Conservation (phyloP, 805 yeast species). For the Candida bentonensis region DNA sequence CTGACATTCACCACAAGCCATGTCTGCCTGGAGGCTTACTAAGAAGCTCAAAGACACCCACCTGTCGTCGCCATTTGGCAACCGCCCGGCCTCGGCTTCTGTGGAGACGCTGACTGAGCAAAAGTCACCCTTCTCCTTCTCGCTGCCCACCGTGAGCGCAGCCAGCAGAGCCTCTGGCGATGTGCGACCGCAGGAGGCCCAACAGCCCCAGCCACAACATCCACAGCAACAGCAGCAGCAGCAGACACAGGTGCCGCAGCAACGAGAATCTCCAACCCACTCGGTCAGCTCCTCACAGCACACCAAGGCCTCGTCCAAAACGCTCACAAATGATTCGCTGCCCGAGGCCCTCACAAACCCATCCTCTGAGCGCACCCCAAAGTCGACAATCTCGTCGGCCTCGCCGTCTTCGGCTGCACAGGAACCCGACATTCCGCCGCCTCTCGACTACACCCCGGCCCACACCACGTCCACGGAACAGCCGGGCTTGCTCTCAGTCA, state of each 20-base stretch:
- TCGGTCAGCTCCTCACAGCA: not conserved
- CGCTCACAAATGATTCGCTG: not conserved
- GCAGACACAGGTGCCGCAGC: too few relatives aligned
- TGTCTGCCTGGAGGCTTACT: slow-evolving; percentile 31
- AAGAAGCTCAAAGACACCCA: slow-evolving; percentile 31
- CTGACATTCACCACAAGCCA: too few relatives aligned
- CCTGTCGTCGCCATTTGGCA: slow-evolving; percentile 16
- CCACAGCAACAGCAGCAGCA: not conserved
- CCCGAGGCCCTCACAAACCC: not conserved
- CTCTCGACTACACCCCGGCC: not conserved
- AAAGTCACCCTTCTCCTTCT: slow-evolving; percentile 1
- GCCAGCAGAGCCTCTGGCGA: not conserved
- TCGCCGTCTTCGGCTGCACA: not conserved
- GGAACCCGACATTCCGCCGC: not conserved
- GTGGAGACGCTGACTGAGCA: slow-evolving; percentile 1
- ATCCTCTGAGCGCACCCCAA: not conserved
- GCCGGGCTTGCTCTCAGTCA: slow-evolving; percentile 68
- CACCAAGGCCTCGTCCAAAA: not conserved
- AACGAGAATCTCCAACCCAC: not conserved
- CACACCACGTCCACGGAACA: slow-evolving; percentile 16
- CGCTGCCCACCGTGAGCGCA: not conserved
- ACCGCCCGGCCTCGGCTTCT: slow-evolving; percentile 14
- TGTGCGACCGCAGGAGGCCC: not conserved
- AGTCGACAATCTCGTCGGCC: not conserved
- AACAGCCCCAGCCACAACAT: not conserved